These are phyloP conservation scores for Rhododendron ovatum DNA, from an alignment of 148 eudicot species.

Conservation along the genomic window DNA sequence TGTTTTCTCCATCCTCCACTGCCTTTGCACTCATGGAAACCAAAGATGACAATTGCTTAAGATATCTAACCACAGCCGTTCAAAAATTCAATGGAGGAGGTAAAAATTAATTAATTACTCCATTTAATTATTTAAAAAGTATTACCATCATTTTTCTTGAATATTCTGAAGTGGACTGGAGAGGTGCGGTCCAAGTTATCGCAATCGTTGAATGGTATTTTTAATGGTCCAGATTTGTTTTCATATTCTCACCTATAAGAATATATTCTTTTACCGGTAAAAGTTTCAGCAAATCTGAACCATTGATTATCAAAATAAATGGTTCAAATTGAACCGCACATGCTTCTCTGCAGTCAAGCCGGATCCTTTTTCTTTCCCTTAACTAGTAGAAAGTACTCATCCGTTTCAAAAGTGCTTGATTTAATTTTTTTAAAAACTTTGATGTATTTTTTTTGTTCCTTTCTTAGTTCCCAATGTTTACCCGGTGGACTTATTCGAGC, in stretches of 20 bases:
- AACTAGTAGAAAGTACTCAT: background rate
- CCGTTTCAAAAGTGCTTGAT: background rate
- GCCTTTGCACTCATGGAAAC: conserved; percentile 93
- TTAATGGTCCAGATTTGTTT: too few relatives aligned
- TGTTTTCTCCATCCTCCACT: conserved; percentile 92
- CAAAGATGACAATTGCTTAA: conserved; percentile 55
- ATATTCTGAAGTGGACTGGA: too few relatives aligned
- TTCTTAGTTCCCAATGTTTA: conserved; percentile 51
- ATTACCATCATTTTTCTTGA: background rate
- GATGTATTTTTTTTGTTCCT: background rate
- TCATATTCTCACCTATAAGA: too few relatives aligned
- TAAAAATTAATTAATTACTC: conserved; percentile 7
- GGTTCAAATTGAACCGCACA: too few relatives aligned
- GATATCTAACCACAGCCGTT: conserved; percentile 50
- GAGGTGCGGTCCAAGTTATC: too few relatives aligned
- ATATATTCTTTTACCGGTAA: too few relatives aligned
- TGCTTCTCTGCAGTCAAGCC: too few relatives aligned
- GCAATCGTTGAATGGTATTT: too few relatives aligned
- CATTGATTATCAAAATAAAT: too few relatives aligned
- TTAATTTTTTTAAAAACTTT: background rate
- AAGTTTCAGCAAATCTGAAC: too few relatives aligned
- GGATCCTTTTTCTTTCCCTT: background rate
- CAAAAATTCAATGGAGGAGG: conserved; percentile 86
- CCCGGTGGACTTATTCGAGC: conserved; percentile 69
- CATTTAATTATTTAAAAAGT: background rate